Base-by-base conservation (phyloP, 2,329 filamentous ascomycete species). In the Meredithiella fracta region DNA sequence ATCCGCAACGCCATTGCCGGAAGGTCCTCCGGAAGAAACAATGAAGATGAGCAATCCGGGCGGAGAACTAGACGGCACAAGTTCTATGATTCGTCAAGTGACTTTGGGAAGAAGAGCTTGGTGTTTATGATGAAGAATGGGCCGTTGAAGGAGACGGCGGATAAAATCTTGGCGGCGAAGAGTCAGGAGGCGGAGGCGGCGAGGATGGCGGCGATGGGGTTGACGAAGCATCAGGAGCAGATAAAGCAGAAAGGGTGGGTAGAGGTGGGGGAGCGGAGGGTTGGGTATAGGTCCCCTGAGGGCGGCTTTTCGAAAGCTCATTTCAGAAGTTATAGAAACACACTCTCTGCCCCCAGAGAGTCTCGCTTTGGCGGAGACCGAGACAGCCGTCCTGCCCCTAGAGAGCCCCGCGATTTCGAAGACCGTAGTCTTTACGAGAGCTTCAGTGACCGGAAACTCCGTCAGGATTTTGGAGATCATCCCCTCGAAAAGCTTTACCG, bases 61-160 rank as follows among this genome's bases (percentile, higher is more conserved):
- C 67, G 69, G 2, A 69, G 72, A 62, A 71, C 76, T 4, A 70
- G 77, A 47, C 67, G 68, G 50, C 71, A 73, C 34, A 70, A 77
- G 3, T 80, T 81, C 62, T 66, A 73, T 51, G 72, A 80, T 58
- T 71, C 73, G 0, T 66, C 71, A 1, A 68, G 65, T 17, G 59
- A 63, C 1, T 78, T 78, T 62, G 78, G 77, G 17, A 77, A 77
- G 65, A 71, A 66, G 49, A 81, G 78, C 60, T 59, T 78, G 15
- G 77, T 80, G 1, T 79, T 77, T 55, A 68, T 74, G 61, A 63
- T 76, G 58, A 77, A 76, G 62, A 68, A 71, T 54, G 76, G 73
- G 1, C 59, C 63, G 20, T 60, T 74, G 29, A 64, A 67, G 50
- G 65, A 69, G 2, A 64, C 65, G 50, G 58, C 55, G 14, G 49